Evolutionary conservation across 768 basidiomycete genomes (phyloP), one percentile per base, ranked within the genome.

Genomic region (Lyophyllum decastes): DNA sequence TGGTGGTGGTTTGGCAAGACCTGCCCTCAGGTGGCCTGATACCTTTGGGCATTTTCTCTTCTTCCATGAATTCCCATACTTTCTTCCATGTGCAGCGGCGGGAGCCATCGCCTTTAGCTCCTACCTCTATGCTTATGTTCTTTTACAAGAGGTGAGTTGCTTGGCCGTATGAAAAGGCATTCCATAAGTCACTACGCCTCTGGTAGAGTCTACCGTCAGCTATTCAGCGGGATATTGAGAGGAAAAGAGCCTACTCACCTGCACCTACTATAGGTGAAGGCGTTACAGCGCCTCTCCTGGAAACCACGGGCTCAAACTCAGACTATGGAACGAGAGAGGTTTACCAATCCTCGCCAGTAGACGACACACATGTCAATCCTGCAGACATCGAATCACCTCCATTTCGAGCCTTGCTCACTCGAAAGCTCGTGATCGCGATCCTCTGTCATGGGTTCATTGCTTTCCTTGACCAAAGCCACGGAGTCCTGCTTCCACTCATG

Each of bases 401-500:
- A 0, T 63, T 70, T 10, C 58, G 61, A n/a, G 61, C 59, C 38
- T 58, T 70, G 11, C 48, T 66, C 24, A 57, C 58, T 40, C 60
- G 51, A 21, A 69, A 72, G 6, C 72, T 85, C 52, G 52, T 78
- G 51, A 59, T 82, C 44, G 71, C 80, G 16, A 63, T 80, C 19
- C 49, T 61, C 41, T 81, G 77, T 63, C 78, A 78, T 57, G 71
- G 66, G 26, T 58, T 61, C 6, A 66, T 83, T 10, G 71, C 73
- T 8, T 73, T 85, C 21, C 61, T 78, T 10, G 79, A 82, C 25
- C 75, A 78, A 27, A 64, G 73, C 7, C 56, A 74, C 53, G 47
- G 64, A 22, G 74, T 73, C 5, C 70, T 85, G 19, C 21, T 72
- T 0, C 83, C 84, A 0, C 64, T 84, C 24, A 78, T 83, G 63